These are phyloP conservation scores for Aspergillus saccharolyticus DNA, from an alignment of 495 filamentous ascomycete species.

Conservation along the genomic window DNA sequence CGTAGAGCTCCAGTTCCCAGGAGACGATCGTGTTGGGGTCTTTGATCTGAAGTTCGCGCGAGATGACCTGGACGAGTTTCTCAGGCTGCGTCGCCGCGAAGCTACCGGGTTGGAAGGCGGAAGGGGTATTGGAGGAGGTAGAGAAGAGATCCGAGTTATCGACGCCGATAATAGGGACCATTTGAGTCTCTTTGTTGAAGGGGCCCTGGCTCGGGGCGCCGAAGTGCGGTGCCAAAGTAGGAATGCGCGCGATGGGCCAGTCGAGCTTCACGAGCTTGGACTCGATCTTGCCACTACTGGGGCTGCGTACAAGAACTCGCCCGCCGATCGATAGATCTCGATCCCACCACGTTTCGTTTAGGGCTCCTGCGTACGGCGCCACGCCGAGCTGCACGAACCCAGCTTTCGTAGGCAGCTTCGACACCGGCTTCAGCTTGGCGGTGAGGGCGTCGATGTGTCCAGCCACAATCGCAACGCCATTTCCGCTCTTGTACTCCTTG, in stretches of 20 bases:
- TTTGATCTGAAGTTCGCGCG: conserved; percentile 62
- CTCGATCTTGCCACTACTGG: conserved; percentile 68
- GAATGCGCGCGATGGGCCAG: conserved; percentile 90
- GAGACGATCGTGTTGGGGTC: conserved; percentile 72
- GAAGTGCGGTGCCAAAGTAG: conserved; percentile 92
- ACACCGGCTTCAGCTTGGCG: conserved; percentile 82
- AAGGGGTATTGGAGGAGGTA: conserved; percentile 11
- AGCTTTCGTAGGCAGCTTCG: conserved; percentile 69
- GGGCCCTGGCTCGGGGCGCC: conserved; percentile 70
- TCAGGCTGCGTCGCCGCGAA: conserved; percentile 80
- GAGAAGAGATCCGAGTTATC: conserved; percentile 61
- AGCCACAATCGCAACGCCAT: conserved; percentile 74
- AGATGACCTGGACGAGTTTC: conserved; percentile 78
- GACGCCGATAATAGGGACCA: conserved; percentile 88
- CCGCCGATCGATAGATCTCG: conserved; percentile 87
- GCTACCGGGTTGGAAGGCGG: conserved; percentile 42
- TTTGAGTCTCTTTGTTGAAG: conserved; percentile 88
- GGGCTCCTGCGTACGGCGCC: conserved; percentile 82
- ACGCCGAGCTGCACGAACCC: conserved; percentile 89
- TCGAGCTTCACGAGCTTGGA: conserved; percentile 81
- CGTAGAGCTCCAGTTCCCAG: conserved; percentile 97
- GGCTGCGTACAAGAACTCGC: conserved; percentile 74
- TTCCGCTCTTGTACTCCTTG: conserved; percentile 74
- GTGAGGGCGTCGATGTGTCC: conserved; percentile 92
- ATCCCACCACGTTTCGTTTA: conserved; percentile 92